A percentile compares a stretch with the other conserved stretches of the same genome.
Evolutionary conservation across 1,284 basidiomycete genomes (phyloP).

Genomic region (Melampsora medusae): DNA sequence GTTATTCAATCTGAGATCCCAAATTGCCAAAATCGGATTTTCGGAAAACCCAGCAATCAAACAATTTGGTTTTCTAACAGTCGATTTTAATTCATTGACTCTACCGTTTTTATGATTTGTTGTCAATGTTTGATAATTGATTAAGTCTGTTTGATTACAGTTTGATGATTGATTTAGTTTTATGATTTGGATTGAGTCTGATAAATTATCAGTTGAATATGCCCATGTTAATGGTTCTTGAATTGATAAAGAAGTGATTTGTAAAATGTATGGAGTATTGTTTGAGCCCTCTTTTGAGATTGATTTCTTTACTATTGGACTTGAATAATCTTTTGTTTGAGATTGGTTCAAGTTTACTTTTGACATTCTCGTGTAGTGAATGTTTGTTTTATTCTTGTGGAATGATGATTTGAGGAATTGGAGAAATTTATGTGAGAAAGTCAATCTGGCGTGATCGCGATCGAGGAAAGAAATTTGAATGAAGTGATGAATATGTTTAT

Average conservation of each 20-base stretch:
- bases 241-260: constrained; percentile 2
- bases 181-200: neutral
- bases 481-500: no score
- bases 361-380: no score
- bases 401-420: no score
- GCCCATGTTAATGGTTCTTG: neutral
- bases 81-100: neutral
- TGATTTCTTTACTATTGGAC: no score
- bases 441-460: no score
- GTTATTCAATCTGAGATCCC: neutral
- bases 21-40: neutral
- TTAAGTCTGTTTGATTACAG: neutral
- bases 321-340: no score
- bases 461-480: no score
- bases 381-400: no score
- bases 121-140: neutral
- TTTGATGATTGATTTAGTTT: neutral
- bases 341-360: no score
- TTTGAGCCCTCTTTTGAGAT: no score
- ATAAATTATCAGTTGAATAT: neutral
- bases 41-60: constrained; percentile 8
- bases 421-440: no score
- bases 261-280: neutral
- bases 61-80: neutral
- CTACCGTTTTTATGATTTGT: neutral